Percentiles rank a stretch among this genome's conserved stretches.
Evolutionary conservation across 257 asterid species (phyloP).

Genomic region (Scutellaria galericulata): DNA sequence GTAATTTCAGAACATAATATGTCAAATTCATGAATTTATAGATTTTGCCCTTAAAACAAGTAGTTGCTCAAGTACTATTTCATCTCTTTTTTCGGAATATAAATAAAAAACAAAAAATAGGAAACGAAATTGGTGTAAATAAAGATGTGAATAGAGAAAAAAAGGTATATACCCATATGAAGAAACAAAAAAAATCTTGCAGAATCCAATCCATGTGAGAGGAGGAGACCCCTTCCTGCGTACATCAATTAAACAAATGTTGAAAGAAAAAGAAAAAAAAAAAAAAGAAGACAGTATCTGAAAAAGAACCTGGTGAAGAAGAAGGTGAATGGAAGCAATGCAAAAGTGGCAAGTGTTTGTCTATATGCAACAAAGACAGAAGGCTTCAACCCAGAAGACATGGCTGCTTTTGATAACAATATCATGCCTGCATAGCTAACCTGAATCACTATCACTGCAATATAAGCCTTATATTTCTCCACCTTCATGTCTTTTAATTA

Average conservation of each 20-base stretch:
- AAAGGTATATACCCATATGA: conserved; percentile 51
- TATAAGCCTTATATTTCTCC: conserved; percentile 43
- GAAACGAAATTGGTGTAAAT: too few species aligned
- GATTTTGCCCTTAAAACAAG: too few species aligned
- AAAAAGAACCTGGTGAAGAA: conserved; percentile 39
- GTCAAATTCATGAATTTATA: too few species aligned
- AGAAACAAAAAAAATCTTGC: conserved; percentile 53
- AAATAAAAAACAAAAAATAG: too few species aligned
- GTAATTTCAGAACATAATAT: too few species aligned
- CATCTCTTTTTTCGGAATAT: too few species aligned
- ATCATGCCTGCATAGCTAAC: conserved; percentile 50
- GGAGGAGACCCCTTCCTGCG: conserved; percentile 49
- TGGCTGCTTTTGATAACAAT: conserved; percentile 52
- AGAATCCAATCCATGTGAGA: conserved; percentile 44
- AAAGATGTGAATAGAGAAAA: not conserved
- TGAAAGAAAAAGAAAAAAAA: not conserved
- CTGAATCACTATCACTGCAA: conserved; percentile 50
- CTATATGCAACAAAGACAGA: conserved; percentile 53
- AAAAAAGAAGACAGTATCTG: too few species aligned
- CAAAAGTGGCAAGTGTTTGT: conserved; percentile 54
- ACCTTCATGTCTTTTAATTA: not conserved
- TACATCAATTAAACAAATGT: not conserved
- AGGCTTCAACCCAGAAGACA: conserved; percentile 61
- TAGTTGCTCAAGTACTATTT: too few species aligned
- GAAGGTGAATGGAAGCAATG: conserved; percentile 55